These are phyloP conservation scores for Theileria orientalis DNA, from an alignment of 169 alveolate species.

Conservation along the genomic window DNA sequence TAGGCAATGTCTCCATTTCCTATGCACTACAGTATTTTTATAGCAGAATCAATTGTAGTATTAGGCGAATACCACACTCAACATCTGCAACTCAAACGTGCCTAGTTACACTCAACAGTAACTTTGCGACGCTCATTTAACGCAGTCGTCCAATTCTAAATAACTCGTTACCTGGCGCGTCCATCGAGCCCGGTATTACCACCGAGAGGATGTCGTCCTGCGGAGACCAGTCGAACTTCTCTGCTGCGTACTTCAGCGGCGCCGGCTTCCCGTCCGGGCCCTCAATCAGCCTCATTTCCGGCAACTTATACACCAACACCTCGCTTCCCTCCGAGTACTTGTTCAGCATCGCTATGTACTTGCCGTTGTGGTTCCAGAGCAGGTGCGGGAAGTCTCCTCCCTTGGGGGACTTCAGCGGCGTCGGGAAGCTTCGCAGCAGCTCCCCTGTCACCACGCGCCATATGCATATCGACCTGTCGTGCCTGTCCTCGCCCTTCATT, in stretches of 20 bases:
- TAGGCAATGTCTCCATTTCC: neutral
- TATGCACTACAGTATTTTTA: neutral
- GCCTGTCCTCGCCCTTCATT: slow-evolving; percentile 76
- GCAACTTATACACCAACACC: slow-evolving; percentile 72
- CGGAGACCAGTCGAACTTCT: slow-evolving; percentile 89
- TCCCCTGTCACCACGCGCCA: slow-evolving; percentile 88
- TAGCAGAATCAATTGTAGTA: slow-evolving; percentile 10
- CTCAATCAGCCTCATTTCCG: slow-evolving; percentile 76
- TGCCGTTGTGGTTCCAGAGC: slow-evolving; percentile 84
- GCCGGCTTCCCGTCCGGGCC: slow-evolving; percentile 79
- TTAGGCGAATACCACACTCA: slow-evolving; percentile 1
- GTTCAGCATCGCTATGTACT: slow-evolving; percentile 79
- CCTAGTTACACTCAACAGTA: too few relatives aligned
- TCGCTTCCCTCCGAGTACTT: slow-evolving; percentile 64
- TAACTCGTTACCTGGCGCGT: slow-evolving; percentile 86
- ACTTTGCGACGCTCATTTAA: too few relatives aligned
- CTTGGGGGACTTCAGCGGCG: slow-evolving; percentile 74
- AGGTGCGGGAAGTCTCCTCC: slow-evolving; percentile 80
- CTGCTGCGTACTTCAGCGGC: slow-evolving; percentile 81
- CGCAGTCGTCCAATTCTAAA: too few relatives aligned
- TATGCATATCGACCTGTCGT: slow-evolving; percentile 82
- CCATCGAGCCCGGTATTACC: slow-evolving; percentile 84
- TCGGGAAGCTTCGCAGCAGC: slow-evolving; percentile 74
- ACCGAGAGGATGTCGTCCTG: slow-evolving; percentile 84
- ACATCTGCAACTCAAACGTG: neutral